Percentiles rank a stretch among this genome's conserved stretches.
phyloP scores from a whole-genome alignment of 1,139 yeast species.

The Hansenula lynferdii region DNA sequence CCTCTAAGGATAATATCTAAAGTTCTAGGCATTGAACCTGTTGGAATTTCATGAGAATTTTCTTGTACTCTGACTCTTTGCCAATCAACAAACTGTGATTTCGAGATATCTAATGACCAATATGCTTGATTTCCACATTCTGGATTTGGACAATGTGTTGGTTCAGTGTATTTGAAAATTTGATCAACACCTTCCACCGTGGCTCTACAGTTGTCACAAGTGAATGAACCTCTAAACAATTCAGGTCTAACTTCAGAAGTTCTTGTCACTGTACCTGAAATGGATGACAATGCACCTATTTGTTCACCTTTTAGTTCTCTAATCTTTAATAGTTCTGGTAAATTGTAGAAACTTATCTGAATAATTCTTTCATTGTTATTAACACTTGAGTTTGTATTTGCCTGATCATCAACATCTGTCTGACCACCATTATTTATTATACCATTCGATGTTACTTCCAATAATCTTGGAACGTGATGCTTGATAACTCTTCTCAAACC shows the following conservation, averaged over 20 bases:
- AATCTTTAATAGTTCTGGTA: conserved; percentile 79
- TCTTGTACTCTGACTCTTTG: conserved; percentile 96
- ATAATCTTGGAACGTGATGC: conserved; percentile 69
- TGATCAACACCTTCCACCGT: conserved; percentile 89
- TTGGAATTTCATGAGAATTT: conserved; percentile 92
- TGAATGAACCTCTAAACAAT: conserved; percentile 77
- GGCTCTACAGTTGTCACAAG: conserved; percentile 87
- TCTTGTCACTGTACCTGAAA: conserved; percentile 94
- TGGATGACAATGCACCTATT: conserved; percentile 79
- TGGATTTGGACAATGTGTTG: conserved; percentile 84
- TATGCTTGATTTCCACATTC: conserved; percentile 82
- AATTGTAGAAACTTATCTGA: conserved; percentile 84
- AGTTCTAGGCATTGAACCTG: conserved; percentile 99
- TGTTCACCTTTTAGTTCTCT: conserved; percentile 88
- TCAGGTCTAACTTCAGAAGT: conserved; percentile 98
- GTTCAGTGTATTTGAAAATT: conserved; percentile 90
- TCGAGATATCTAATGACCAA: conserved; percentile 80
- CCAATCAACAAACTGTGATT: conserved; percentile 94
- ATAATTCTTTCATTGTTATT: conserved; percentile 62
- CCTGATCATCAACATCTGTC: conserved; percentile 13
- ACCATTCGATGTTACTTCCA: conserved; percentile 34
- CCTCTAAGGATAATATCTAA: conserved; percentile 91
- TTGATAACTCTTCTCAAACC: conserved; percentile 74
- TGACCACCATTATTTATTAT: conserved; percentile 11
- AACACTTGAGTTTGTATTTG: conserved; percentile 24